Percentiles rank a stretch among this genome's conserved stretches.
Conservation (phyloP, 2,329 filamentous ascomycete species). For the Biscogniauxia mediterranea region DNA sequence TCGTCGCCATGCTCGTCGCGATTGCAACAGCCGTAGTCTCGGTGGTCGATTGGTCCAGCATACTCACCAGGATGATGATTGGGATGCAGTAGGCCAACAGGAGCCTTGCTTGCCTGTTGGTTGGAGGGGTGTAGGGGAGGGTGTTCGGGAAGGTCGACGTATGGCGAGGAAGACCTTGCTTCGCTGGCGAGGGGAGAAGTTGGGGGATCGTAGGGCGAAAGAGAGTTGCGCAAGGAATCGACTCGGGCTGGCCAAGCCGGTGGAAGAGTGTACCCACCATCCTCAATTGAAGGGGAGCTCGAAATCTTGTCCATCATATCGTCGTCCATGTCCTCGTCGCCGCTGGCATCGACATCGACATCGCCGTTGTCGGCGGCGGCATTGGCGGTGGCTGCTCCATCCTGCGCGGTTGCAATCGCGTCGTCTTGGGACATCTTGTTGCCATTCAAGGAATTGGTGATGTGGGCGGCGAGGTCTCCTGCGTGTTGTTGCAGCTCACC, state of each 20-base stretch:
- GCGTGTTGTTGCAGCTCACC: conserved; percentile 45
- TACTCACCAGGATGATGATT: conserved; percentile 41
- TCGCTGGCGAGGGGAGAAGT: conserved; percentile 33
- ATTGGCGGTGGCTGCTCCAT: conserved; percentile 52
- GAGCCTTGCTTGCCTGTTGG: conserved; percentile 36
- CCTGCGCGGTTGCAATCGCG: conserved; percentile 59
- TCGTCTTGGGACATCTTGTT: conserved; percentile 52
- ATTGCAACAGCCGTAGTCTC: conserved; percentile 16
- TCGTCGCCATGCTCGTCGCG: conserved; percentile 34
- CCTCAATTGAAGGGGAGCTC: conserved; percentile 96
- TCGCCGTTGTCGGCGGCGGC: conserved; percentile 60
- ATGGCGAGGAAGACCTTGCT: conserved; percentile 42
- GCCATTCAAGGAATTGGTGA: conserved; percentile 39
- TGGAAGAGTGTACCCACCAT: conserved; percentile 75
- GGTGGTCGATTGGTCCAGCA: conserved; percentile 28
- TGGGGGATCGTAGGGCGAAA: conserved; percentile 29
- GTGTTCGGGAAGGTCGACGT: conserved; percentile 38
- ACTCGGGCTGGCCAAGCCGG: conserved; percentile 43
- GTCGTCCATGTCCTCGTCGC: conserved; percentile 77
- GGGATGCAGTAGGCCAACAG: conserved; percentile 22
- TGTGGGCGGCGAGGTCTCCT: conserved; percentile 43
- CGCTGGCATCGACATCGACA: conserved; percentile 64
- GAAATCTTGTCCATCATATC: conserved; percentile 99
- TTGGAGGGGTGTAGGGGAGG: conserved; percentile 27
- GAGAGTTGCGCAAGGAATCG: conserved; percentile 40